A percentile compares a stretch with the other conserved stretches of the same genome.
Evolutionary conservation across 805 yeast genomes (phyloP).

Genomic region (Metschnikowia shivogae): DNA sequence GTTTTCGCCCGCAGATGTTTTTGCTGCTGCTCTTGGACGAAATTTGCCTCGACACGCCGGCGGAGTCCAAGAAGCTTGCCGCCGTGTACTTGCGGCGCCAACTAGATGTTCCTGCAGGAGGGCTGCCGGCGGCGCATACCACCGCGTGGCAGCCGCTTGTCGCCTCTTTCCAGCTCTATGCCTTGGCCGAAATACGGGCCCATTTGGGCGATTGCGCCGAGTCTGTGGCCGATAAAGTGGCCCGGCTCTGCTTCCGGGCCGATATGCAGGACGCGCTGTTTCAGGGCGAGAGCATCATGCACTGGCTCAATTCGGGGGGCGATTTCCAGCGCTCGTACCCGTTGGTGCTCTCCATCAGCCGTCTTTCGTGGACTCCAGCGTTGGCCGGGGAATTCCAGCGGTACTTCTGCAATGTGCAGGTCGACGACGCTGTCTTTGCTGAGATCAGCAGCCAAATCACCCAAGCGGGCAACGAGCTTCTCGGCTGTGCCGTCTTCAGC

Average conservation of each 20-base stretch:
- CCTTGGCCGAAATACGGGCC: constrained; percentile 7
- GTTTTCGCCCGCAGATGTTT: constrained; percentile 26
- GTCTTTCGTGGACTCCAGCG: constrained; percentile 3
- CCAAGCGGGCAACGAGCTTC: constrained; percentile 32
- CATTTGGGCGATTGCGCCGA: not conserved
- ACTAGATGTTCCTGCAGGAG: too few species aligned
- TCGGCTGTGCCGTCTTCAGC: constrained; percentile 36
- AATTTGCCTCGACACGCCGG: constrained; percentile 25
- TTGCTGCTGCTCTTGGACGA: constrained; percentile 27
- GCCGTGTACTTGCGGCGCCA: constrained; percentile 28
- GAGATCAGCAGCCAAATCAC: constrained; percentile 35
- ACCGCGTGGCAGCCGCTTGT: not conserved
- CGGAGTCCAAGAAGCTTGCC: constrained; percentile 40
- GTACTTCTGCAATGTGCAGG: constrained; percentile 15
- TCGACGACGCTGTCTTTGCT: constrained; percentile 13
- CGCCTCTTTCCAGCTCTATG: constrained; percentile 4
- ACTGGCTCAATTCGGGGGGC: constrained; percentile 7
- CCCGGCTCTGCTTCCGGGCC: not conserved
- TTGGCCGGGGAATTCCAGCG: constrained; percentile 10
- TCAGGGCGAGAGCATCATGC: constrained; percentile 11
- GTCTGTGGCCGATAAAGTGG: not conserved
- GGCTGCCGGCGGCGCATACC: not conserved
- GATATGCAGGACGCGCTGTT: not conserved
- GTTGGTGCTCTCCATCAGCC: constrained; percentile 5
- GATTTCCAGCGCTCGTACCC: not conserved